phyloP scores from a whole-genome alignment of 2,329 filamentous ascomycete species.

The Aspergillus neoniger region DNA sequence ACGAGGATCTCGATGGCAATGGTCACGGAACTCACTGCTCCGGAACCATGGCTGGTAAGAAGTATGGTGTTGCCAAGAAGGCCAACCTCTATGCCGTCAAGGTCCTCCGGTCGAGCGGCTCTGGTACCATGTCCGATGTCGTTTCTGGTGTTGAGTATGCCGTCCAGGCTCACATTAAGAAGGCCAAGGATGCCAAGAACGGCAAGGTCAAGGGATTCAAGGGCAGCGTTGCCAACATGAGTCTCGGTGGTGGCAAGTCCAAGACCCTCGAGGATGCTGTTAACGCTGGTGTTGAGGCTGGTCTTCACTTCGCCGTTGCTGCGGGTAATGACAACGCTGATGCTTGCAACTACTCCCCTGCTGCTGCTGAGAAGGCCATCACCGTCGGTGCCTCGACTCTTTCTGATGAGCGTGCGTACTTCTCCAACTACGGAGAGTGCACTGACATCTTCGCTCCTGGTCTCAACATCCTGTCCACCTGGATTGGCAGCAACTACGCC shows the following conservation, averaged over 20 bases:
- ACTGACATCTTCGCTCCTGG: slow-evolving; percentile 99
- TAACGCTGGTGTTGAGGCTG: slow-evolving; percentile 86
- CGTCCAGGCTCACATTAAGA: slow-evolving; percentile 73
- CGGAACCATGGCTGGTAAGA: slow-evolving; percentile 94
- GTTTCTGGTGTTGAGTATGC: slow-evolving; percentile 98
- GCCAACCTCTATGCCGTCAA: slow-evolving; percentile 96
- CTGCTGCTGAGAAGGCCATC: slow-evolving; percentile 85
- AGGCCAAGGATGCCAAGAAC: slow-evolving; percentile 75
- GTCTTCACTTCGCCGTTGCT: slow-evolving; percentile 96
- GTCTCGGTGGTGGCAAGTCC: slow-evolving; percentile 96
- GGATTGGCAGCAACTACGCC: slow-evolving; percentile 95
- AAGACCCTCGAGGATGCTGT: slow-evolving; percentile 86
- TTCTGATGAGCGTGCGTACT: slow-evolving; percentile 95
- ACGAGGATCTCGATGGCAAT: slow-evolving; percentile 90
- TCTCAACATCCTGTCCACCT: slow-evolving; percentile 95
- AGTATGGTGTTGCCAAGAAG: slow-evolving; percentile 99
- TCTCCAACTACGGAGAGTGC: slow-evolving; percentile 99
- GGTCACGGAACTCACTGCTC: slow-evolving; percentile 99
- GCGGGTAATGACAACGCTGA: slow-evolving; percentile 99
- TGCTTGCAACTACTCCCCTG: slow-evolving; percentile 98
- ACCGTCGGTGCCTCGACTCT: slow-evolving; percentile 95
- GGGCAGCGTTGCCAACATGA: slow-evolving; percentile 99
- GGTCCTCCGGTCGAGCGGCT: slow-evolving; percentile 95
- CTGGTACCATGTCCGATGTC: slow-evolving; percentile 97
- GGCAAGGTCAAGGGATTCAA: slow-evolving; percentile 97